Base-by-base conservation (phyloP, 2,329 filamentous ascomycete species). In the Diaporthe nobilis region DNA sequence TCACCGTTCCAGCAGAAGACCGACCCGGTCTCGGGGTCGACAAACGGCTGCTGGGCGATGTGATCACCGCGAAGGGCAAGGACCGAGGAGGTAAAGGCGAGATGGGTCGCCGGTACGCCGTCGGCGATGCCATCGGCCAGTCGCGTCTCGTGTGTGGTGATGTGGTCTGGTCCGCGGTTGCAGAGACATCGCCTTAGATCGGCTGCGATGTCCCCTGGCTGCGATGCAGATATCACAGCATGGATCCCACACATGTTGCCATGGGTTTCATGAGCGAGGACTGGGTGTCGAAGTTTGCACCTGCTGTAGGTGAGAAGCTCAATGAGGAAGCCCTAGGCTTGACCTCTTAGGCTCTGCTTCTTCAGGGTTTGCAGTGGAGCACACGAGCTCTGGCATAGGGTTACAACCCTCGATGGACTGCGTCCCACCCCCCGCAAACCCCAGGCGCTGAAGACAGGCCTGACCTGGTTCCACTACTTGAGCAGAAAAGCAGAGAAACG, bases 1-100 rank as follows among this genome's bases (percentile, higher is more conserved):
- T 99, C 97, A 58, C 97, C 97, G 81, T 99, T 99, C 97, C 97
- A 99, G 88, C 96, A 98, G 2, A 99, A 88, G 0, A 94, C 87
- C 1, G 93, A 95, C 5, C 88, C 88, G 0, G 88, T 89, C 0
- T 79, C 77, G 3, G 81, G 51, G 78, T 93, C 90, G 57, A 89
- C 83, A 5, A 98, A 89, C 2, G 97, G 97, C 83, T 98, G 97
- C 47, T 85, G 82, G 9, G 92, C 91, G 68, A 97, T 82, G 77
- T 90, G 87, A 68, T 92, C 89, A 37, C 96, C 96, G 79, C 97
- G 92, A n/a, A 99, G 87, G 5, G 95, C 92, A n/a, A 98, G 90
- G 0, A 99, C 96, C 0, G 95, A 97, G 9, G 96, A 97, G 17
- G 92, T 90, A 81, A 97, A 94, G 22, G 87, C 89, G 77, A 96